These are phyloP conservation scores for Rhodosporidiobolus sp. DNA, from an alignment of 768 basidiomycete genomes.

Conservation along the genomic window DNA sequence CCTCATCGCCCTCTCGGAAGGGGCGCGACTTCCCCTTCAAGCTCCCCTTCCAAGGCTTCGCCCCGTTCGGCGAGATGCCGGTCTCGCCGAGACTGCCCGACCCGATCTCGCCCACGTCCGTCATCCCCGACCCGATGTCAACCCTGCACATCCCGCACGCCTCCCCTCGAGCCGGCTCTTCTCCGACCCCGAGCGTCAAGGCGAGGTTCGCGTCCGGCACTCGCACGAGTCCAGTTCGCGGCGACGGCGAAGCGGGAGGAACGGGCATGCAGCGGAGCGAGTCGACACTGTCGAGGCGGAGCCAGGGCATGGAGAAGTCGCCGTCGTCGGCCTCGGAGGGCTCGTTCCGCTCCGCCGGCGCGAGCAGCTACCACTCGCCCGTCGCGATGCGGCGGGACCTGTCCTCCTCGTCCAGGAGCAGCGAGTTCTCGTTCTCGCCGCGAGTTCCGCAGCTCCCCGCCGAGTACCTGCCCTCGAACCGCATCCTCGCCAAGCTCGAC, in stretches of 20 bases:
- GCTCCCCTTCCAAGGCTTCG: conserved; percentile 18
- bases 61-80: background rate
- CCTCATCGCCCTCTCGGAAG: background rate
- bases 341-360: conserved; percentile 1
- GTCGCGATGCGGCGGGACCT: conserved; percentile 18
- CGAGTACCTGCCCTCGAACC: conserved; percentile 8
- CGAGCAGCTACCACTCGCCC: conserved; percentile 31
- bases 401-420: conserved; percentile 1
- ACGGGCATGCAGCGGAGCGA: conserved; percentile 4
- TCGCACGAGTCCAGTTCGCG: too few relatives aligned
- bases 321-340: conserved; percentile 16
- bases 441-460: conserved; percentile 8
- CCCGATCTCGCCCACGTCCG: conserved; percentile 20
- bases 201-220: background rate
- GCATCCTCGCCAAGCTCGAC: conserved; percentile 44
- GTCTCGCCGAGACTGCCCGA: conserved; percentile 15
- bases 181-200: background rate
- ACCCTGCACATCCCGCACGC: background rate
- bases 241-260: background rate
- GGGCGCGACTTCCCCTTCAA: conserved; percentile 21
- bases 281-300: background rate
- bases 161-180: background rate
- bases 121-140: conserved; percentile 27
- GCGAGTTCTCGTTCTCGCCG: conserved; percentile 7
- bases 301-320: conserved; percentile 10